Base-by-base conservation (phyloP, 2,329 filamentous ascomycete genomes). In the Xylariaceae sp. region DNA sequence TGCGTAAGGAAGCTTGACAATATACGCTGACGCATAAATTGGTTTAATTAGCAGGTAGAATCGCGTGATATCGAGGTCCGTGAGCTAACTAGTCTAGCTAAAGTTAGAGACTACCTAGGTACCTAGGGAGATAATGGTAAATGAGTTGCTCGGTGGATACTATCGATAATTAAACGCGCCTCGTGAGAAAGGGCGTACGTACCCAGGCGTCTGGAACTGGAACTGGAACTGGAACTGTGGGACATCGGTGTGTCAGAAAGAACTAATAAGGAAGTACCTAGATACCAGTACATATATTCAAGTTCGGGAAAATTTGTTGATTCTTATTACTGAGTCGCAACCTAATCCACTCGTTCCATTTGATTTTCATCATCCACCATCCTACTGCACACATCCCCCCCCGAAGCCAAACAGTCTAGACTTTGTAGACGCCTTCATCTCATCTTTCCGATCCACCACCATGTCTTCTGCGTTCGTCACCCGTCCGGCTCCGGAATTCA, bases 391-490 rank as follows among this genome's bases (percentile, higher is more conserved):
- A 17, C 36, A 48, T 23, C 24, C 11, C 21, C 12, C 6, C 21
- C 28, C 16, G 1, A 28, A 43, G 16, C 4, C 7, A 26, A 23
- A 39, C 21, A 6, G 2, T 43, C 19, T 43, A 8, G 2, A 41
- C 28, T 33, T 24, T 8, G 8, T 5, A 57, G 24, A 26, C 46
- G 1, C 8, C 8, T 39, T 44, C 19, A 24, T 34, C 8, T 14
- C 23, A 48, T 37, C 33, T n/a, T 31, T 24, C 21, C 26, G 37
- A 44, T 49, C 36, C 65, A 72, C 45, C 26, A 79, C 44, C 26
- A 79, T 79, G 77, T 77, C 77, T 63, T 64, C 74, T 49, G 77
- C 77, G 39, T 79, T 79, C 61, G 78, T 82, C 56, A 78, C 81
- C 68, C 73, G 75, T 45, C 79, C 77, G 55, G 80, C 80, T 31